phyloP scores from a whole-genome alignment of 2,329 filamentous ascomycete species.

The Claviceps quebecensis region DNA sequence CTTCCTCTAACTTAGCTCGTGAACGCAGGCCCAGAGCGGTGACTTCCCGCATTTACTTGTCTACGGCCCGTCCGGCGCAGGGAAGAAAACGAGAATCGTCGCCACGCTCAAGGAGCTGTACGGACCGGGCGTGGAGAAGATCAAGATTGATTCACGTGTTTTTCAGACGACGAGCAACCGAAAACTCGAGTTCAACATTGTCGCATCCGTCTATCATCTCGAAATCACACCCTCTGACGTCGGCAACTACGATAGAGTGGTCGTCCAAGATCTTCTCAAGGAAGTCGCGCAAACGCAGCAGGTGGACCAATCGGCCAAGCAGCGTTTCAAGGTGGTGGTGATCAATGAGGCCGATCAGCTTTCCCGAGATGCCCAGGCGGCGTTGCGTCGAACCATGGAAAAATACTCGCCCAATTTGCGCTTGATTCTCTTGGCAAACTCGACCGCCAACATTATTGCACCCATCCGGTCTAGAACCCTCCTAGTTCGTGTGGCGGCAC shows the following conservation, averaged over 20 bases:
- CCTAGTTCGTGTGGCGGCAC: constrained; percentile 81
- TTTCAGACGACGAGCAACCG: constrained; percentile 93
- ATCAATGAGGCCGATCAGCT: constrained; percentile 98
- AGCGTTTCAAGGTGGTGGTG: constrained; percentile 95
- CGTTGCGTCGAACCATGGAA: constrained; percentile 91
- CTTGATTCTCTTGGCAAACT: constrained; percentile 85
- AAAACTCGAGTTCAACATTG: constrained; percentile 98
- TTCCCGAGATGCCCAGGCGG: constrained; percentile 87
- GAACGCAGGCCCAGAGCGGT: constrained; percentile 70
- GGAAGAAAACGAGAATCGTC: constrained; percentile 95
- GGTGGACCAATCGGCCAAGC: constrained; percentile 81
- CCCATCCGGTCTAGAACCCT: constrained; percentile 87
- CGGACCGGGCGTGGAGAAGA: constrained; percentile 95
- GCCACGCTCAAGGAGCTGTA: constrained; percentile 92
- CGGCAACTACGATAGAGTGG: constrained; percentile 89
- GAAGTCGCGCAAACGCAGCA: constrained; percentile 98
- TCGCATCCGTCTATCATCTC: constrained; percentile 91
- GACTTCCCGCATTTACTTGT: constrained; percentile 97
- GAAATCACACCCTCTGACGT: constrained; percentile 97
- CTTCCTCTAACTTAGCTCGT: not conserved
- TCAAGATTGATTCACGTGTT: constrained; percentile 95
- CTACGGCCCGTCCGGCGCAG: constrained; percentile 89
- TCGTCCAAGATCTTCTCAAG: constrained; percentile 89
- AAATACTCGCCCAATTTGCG: constrained; percentile 95
- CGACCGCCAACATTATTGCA: constrained; percentile 97